Evolutionary conservation across 441 rosid genomes (phyloP).

Genomic region (Hypseocharis bilobata): DNA sequence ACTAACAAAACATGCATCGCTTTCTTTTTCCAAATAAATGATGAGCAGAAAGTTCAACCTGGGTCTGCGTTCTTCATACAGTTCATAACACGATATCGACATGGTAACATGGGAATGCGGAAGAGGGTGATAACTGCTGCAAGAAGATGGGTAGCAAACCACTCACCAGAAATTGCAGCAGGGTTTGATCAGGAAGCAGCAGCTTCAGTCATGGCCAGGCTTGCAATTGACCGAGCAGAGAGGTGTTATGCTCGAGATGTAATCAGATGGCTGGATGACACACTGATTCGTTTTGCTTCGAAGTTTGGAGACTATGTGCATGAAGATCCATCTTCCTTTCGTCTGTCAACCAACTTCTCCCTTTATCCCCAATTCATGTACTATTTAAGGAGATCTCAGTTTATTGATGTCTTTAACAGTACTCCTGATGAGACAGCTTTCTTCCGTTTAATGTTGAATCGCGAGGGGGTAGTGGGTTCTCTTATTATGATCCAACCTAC

Average conservation of each 20-base stretch:
- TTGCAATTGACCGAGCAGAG: conserved; percentile 67
- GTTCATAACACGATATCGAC: conserved; percentile 65
- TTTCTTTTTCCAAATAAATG: conserved; percentile 63
- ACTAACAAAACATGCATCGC: conserved; percentile 69
- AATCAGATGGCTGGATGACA: conserved; percentile 82
- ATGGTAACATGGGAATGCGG: conserved; percentile 51
- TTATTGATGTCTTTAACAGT: conserved; percentile 75
- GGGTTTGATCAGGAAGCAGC: conserved; percentile 97
- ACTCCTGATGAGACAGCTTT: conserved; percentile 81
- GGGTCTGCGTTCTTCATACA: conserved; percentile 81
- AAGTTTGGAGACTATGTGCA: conserved; percentile 72
- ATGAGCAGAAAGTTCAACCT: conserved; percentile 54
- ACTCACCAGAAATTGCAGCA: conserved; percentile 59
- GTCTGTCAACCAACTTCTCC: conserved; percentile 71
- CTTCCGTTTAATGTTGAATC: conserved; percentile 75
- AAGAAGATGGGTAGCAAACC: conserved; percentile 74
- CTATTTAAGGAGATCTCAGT: conserved; percentile 84
- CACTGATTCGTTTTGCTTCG: conserved; percentile 60
- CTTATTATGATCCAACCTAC: conserved; percentile 90
- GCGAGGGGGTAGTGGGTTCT: conserved; percentile 79
- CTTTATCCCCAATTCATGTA: conserved; percentile 93
- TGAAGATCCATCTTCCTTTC: conserved; percentile 82
- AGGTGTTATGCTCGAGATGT: conserved; percentile 66
- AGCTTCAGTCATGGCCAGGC: conserved; percentile 81
- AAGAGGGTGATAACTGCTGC: conserved; percentile 85